Evolutionary conservation across 345 rosid species (phyloP), one percentile per base, ranked within the genome.

Genomic region (Schrenkiella parvula): DNA sequence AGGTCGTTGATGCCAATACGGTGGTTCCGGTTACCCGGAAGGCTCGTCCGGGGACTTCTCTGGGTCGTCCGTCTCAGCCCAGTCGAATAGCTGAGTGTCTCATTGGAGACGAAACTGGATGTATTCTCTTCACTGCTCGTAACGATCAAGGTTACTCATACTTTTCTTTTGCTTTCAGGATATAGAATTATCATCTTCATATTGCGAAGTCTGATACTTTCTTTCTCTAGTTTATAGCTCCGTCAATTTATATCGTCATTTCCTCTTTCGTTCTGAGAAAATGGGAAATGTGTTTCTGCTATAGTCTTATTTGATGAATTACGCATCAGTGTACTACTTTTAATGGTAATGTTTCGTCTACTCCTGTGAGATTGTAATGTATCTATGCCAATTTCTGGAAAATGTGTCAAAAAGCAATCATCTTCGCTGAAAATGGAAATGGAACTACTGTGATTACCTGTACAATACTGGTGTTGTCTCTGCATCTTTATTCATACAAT

Each of bases 81-180:
- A 52, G 84, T 26, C 86, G 85, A 43, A 88, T 90, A 47, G 83
- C 84, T n/a, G 97, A 90, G 82, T 88, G 95, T 74, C 82, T 90
- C 17, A 80, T 90, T 41, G 95, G 97, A 12, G 97, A 90, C 34
- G 89, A 87, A 26, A 87, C 95, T 5, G 97, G 83, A 28, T 66
- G 82, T 70, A 88, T 90, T 70, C 74, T 84, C 71, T 90, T 90
- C 89, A 90, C 97, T n/a, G 97, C 97, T 31, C 90, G 97, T 26
- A 87, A 88, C 70, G 95, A 88, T 3, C 95, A 90, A 85, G 97
- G 97, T 88, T 4, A 74, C 31, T 54, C 22, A 8, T 18, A 8
- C 3, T 70, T 43, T 22, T 31, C 18, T 38, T 21, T 59, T 29
- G 35, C 4, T 50, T 34, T 26, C 21, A 51, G 39, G 46, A 60